Evolutionary conservation across 495 filamentous ascomycete species (phyloP).

Genomic region (Cladorrhinum samala): DNA sequence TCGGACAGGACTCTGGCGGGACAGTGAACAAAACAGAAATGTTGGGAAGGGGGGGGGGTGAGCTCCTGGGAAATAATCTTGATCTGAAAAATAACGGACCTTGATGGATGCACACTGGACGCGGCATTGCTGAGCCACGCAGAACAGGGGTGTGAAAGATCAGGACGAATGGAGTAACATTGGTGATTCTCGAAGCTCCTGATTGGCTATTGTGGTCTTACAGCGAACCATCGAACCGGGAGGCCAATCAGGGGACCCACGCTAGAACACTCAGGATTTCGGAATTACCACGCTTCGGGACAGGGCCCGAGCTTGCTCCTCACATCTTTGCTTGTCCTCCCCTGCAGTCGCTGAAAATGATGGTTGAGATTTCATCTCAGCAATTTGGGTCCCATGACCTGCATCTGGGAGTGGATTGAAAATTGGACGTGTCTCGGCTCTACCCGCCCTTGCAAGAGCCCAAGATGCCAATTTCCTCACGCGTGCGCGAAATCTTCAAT

Average conservation of each 20-base stretch:
- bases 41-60: not conserved
- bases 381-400: not conserved
- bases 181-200: slow-evolving; percentile 15
- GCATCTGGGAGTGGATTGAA: not conserved
- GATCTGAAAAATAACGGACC: slow-evolving; percentile 2
- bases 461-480: not conserved
- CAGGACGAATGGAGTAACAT: slow-evolving; percentile 7
- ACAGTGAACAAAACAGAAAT: too few relatives aligned
- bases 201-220: slow-evolving; percentile 8
- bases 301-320: too few relatives aligned
- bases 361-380: not conserved
- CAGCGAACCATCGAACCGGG: slow-evolving; percentile 9
- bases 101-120: not conserved
- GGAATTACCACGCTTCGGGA: not conserved
- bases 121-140: slow-evolving; percentile 13
- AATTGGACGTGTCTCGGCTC: slow-evolving; percentile 9
- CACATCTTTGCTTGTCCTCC: too few relatives aligned
- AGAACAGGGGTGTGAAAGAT: slow-evolving; percentile 8
- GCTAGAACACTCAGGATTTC: not conserved
- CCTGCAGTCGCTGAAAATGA: not conserved
- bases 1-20: too few relatives aligned
- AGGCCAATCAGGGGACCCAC: slow-evolving; percentile 9
- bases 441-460: slow-evolving; percentile 5
- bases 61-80: not conserved
- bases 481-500: not conserved